Evolutionary conservation across 495 filamentous ascomycete species (phyloP).

Genomic region (Cladorrhinum samala): DNA sequence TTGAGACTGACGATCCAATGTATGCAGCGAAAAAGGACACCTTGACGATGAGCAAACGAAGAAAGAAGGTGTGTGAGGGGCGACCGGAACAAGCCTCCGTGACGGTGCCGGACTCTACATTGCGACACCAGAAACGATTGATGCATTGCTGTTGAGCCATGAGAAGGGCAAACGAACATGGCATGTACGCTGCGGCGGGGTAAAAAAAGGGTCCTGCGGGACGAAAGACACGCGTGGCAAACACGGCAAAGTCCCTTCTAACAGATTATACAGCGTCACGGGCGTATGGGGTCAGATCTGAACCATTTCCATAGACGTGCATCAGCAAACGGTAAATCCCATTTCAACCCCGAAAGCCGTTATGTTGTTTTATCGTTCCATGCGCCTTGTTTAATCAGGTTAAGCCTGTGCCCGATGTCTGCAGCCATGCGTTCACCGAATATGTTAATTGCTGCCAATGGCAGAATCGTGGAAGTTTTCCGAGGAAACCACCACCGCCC

Average conservation of each 20-base stretch:
- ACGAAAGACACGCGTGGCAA: not conserved
- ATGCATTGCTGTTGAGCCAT: not conserved
- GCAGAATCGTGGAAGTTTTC: no score
- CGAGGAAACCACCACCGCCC: no score
- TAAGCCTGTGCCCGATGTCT: not conserved
- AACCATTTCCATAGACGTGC: conserved; percentile 1
- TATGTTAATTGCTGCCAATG: not conserved
- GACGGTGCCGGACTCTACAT: not conserved
- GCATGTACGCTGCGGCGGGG: not conserved
- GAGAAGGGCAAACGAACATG: no score
- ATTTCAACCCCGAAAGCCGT: no score
- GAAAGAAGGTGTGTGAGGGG: not conserved
- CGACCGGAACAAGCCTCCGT: not conserved
- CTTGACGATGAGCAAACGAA: no score
- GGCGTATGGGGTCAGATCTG: conserved; percentile 8
- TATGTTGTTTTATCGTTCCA: not conserved
- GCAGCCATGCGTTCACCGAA: not conserved
- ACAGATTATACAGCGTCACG: not conserved
- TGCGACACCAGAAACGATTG: no score
- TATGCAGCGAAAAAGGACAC: no score
- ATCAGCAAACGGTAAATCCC: not conserved
- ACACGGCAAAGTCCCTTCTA: no score
- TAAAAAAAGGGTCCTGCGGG: not conserved
- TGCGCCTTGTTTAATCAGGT: not conserved
- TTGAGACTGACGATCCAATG: not conserved